phyloP scores from a whole-genome alignment of 345 rosid genomes.

The Sonneratia alba region DNA sequence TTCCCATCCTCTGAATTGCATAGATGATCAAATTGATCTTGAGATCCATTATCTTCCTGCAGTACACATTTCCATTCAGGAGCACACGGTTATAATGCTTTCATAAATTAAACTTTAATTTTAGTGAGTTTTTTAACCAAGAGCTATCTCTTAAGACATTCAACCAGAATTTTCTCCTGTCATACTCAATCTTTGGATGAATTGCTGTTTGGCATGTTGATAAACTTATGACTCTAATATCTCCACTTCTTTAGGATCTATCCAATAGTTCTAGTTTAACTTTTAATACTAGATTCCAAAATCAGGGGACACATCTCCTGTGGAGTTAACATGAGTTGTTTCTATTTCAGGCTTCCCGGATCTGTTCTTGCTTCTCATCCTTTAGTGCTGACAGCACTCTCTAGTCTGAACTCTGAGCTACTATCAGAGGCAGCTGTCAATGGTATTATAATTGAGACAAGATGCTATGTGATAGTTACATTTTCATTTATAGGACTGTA shows the following conservation, averaged over 20 bases:
- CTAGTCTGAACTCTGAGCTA: constrained; percentile 76
- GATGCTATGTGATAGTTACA: constrained; percentile 6
- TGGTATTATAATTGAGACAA: constrained; percentile 43
- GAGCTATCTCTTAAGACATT: not conserved
- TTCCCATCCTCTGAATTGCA: not conserved
- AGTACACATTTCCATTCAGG: not conserved
- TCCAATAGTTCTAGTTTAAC: not conserved
- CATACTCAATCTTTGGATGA: not conserved
- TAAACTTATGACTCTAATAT: not conserved
- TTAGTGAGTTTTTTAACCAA: not conserved
- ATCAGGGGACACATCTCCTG: not conserved
- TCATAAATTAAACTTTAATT: not conserved
- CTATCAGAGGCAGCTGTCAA: constrained; percentile 96
- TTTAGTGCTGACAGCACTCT: constrained; percentile 75
- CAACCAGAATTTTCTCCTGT: not conserved
- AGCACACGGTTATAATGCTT: not conserved
- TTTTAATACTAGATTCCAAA: not conserved
- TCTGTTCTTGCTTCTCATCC: constrained; percentile 82
- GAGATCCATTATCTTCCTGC: not conserved
- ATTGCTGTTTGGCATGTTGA: not conserved
- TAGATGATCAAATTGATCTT: not conserved
- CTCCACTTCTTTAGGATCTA: not conserved
- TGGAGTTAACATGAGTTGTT: constrained; percentile 12
- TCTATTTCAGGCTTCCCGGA: constrained; percentile 75
- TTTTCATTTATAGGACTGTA: not conserved